Evolutionary conservation across 805 yeast species (phyloP).

Genomic region (Maudiozyma pseudohumilis): DNA sequence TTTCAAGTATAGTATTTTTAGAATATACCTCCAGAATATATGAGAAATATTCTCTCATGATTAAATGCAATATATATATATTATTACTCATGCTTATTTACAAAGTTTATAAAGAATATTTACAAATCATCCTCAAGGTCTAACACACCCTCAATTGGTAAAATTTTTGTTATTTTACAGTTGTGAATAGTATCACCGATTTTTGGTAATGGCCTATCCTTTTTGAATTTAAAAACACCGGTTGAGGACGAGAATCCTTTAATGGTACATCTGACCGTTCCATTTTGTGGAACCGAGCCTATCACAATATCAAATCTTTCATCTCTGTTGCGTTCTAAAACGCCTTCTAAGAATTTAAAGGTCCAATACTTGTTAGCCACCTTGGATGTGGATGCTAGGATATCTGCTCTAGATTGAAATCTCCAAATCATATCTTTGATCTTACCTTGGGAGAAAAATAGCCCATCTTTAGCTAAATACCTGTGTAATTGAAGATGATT

Average conservation of each 20-base stretch:
- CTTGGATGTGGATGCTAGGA: slow-evolving; percentile 26
- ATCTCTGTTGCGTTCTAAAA: slow-evolving; percentile 6
- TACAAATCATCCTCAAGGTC: slow-evolving; percentile 9
- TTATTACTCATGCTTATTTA: no score
- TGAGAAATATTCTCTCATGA: not conserved
- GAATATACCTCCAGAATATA: no score
- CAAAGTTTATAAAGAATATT: no score
- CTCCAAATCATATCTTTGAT: slow-evolving; percentile 34
- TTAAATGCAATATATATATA: not conserved
- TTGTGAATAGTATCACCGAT: slow-evolving; percentile 37
- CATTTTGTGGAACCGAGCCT: slow-evolving; percentile 34
- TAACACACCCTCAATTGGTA: slow-evolving; percentile 35
- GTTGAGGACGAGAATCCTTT: slow-evolving; percentile 23
- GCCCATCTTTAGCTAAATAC: slow-evolving; percentile 23
- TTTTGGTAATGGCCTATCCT: slow-evolving; percentile 22
- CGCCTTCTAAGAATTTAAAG: slow-evolving; percentile 19
- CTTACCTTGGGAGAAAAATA: slow-evolving; percentile 28
- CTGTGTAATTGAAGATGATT: slow-evolving; percentile 70
- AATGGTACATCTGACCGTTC: slow-evolving; percentile 27
- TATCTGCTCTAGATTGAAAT: slow-evolving; percentile 36
- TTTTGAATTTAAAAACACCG: slow-evolving; percentile 24
- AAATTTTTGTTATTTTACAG: slow-evolving; percentile 34
- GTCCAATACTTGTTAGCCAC: slow-evolving; percentile 32
- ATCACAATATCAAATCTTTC: slow-evolving; percentile 30
- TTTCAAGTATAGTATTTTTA: no score